These are phyloP conservation scores for Podochytrium sp. DNA, from an alignment of 192 early-diverging fungal species.

Conservation along the genomic window DNA sequence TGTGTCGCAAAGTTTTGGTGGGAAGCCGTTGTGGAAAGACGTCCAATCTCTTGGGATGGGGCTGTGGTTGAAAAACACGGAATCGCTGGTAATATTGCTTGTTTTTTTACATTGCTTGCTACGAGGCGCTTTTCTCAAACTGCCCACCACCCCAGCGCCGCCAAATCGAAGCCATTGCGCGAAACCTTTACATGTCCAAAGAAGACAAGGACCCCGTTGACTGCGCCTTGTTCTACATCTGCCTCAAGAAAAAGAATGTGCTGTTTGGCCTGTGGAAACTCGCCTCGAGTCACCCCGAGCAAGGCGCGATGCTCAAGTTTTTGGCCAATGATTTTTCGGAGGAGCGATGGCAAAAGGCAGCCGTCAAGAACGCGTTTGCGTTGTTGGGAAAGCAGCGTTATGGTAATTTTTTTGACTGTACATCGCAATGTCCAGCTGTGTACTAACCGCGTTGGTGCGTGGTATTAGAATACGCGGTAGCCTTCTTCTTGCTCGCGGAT, in stretches of 20 bases:
- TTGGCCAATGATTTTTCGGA: slow-evolving; percentile 90
- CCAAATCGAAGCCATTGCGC: slow-evolving; percentile 84
- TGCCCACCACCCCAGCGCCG: slow-evolving; percentile 36
- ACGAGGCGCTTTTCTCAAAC: background rate
- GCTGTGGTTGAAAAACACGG: slow-evolving; percentile 81
- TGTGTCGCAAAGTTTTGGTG: slow-evolving; percentile 50
- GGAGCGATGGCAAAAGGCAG: slow-evolving; percentile 89
- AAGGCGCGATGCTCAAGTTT: slow-evolving; percentile 87
- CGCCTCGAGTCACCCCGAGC: slow-evolving; percentile 80
- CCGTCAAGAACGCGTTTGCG: slow-evolving; percentile 98
- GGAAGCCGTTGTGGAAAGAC: slow-evolving; percentile 78
- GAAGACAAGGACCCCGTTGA: slow-evolving; percentile 83
- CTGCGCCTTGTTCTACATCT: slow-evolving; percentile 88
- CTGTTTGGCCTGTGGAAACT: slow-evolving; percentile 90
- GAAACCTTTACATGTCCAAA: slow-evolving; percentile 80
- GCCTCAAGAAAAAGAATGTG: slow-evolving; percentile 87
- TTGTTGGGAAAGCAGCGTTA: slow-evolving; percentile 92
- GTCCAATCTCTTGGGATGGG: slow-evolving; percentile 83
- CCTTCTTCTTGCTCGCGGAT: slow-evolving; percentile 93
- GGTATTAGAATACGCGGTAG: slow-evolving; percentile 81
- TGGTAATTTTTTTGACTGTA: slow-evolving; percentile 46
- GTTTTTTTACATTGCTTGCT: slow-evolving; percentile 23
- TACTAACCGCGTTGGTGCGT: slow-evolving; percentile 3
- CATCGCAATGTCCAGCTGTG: background rate
- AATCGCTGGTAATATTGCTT: slow-evolving; percentile 60